These are phyloP conservation scores for Ceratocystiopsis brevicomis DNA, from an alignment of 2,329 filamentous ascomycete species.

Conservation along the genomic window DNA sequence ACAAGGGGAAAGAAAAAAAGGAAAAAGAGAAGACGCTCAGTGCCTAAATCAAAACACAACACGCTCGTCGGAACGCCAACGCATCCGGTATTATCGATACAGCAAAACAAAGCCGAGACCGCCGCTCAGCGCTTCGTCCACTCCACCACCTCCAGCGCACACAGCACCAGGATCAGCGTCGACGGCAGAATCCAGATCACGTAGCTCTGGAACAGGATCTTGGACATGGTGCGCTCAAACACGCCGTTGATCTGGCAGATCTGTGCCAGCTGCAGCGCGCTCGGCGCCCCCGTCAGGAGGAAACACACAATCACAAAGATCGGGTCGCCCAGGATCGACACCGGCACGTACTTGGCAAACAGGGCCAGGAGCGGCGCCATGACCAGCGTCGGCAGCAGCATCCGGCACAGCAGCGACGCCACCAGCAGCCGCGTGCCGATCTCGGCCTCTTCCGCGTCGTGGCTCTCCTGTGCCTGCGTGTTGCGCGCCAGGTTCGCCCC, in stretches of 20 bases:
- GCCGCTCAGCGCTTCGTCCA: too few species aligned
- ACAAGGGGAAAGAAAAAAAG: too few species aligned
- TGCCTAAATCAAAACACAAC: too few species aligned
- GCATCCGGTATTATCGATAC: background rate
- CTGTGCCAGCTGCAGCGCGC: constrained; percentile 83
- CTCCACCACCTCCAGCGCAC: constrained; percentile 78
- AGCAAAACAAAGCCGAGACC: background rate
- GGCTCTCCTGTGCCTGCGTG: constrained; percentile 50
- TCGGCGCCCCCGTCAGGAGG: constrained; percentile 82
- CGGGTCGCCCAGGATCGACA: constrained; percentile 90
- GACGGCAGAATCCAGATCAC: constrained; percentile 93
- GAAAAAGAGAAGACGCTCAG: too few species aligned
- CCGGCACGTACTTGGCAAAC: constrained; percentile 71
- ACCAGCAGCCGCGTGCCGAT: constrained; percentile 62
- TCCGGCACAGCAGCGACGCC: constrained; percentile 70
- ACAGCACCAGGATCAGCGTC: constrained; percentile 75
- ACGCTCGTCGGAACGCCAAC: too few species aligned
- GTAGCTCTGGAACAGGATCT: constrained; percentile 86
- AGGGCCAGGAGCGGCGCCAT: constrained; percentile 84
- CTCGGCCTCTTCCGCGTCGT: constrained; percentile 50
- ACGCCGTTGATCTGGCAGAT: constrained; percentile 98
- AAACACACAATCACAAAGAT: constrained; percentile 98
- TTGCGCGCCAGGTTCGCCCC: constrained; percentile 89
- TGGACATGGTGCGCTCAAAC: constrained; percentile 86
- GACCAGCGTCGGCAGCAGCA: constrained; percentile 77